Evolutionary conservation across 495 filamentous ascomycete species (phyloP), one percentile per base, ranked within the genome.

Genomic region (Xylaria grammica): DNA sequence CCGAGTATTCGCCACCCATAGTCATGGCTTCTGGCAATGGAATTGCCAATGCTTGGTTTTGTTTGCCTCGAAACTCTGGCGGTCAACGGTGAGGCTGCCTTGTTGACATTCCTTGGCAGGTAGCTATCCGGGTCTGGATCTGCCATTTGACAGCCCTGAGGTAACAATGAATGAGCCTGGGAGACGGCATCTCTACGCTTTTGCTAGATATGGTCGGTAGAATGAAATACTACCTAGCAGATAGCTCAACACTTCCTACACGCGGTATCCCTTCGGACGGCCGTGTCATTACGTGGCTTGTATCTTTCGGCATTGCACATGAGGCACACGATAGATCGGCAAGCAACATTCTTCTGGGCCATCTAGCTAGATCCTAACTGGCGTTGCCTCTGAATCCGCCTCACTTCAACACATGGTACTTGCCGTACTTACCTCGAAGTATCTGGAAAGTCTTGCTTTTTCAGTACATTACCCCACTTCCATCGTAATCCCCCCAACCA

Each of bases 1-100:
- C 4, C 32, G 34, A 6, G 11, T 36, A 62, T 51, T 62, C 34
- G 60, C 60, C 50, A 62, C 60, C 9, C 26, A 38, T 49, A 27
- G 9, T 15, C 27, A 11, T 50, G 27, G 34, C 19, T 62, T 19
- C 32, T 3, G 26, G 7, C 19, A 54, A 29, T 36, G 36, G 48
- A 54, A 36, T 48, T 34, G 26, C 20, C 50, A 13, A 19, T 10
- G 38, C 26, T 32, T 17, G 30, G 46, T 8, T n/a, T 9, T 42
- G 50, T 40, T 53, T 42, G 60, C 60, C 48, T 54, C n/a, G 60
- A 19, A 45, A n/a, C 19, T 22, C 13, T 54, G 11, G 46, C 50
- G 50, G 51, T 55, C 48, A 49, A 46, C n/a, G 15, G 45, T 17
- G 60, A 62, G 50, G 60, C 50, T 63, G 52, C 51, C 22, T 30